Percentiles rank a stretch among this genome's conserved stretches.
These are phyloP conservation scores for Botryosphaeria dothidea DNA, from an alignment of 2,329 filamentous ascomycete genomes.

Conservation along the genomic window DNA sequence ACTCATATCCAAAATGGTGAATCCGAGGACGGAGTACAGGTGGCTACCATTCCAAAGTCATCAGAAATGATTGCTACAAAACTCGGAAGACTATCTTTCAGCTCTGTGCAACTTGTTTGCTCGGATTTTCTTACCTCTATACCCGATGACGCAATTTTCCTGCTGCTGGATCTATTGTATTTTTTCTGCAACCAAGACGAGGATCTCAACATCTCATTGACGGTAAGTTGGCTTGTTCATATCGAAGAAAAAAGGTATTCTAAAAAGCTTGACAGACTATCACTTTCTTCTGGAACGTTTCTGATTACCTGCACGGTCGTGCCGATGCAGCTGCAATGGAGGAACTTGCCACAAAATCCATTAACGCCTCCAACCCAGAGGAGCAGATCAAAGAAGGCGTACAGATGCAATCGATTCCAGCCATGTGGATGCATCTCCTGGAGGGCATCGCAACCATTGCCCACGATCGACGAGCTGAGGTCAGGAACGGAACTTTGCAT, in stretches of 20 bases:
- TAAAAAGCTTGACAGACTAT: slow-evolving; percentile 61
- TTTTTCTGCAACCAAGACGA: slow-evolving; percentile 87
- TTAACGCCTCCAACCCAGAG: slow-evolving; percentile 3
- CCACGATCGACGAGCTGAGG: slow-evolving; percentile 69
- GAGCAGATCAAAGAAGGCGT: slow-evolving; percentile 9
- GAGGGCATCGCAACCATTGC: slow-evolving; percentile 71
- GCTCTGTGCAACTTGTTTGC: slow-evolving; percentile 86
- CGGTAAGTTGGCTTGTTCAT: slow-evolving; percentile 57
- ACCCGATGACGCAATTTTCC: slow-evolving; percentile 70
- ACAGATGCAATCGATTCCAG: slow-evolving; percentile 56
- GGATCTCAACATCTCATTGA: slow-evolving; percentile 93
- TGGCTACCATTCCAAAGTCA: neutral
- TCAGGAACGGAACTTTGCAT: slow-evolving; percentile 86
- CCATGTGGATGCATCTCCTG: slow-evolving; percentile 77
- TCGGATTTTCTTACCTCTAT: slow-evolving; percentile 83
- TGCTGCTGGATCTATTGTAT: slow-evolving; percentile 84
- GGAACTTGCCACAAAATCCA: slow-evolving; percentile 15
- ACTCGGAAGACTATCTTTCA: slow-evolving; percentile 83
- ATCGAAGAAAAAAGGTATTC: neutral
- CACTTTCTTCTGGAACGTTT: slow-evolving; percentile 94
- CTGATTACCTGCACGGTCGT: slow-evolving; percentile 71
- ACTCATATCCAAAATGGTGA: slow-evolving; percentile 32
- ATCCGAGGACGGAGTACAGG: neutral
- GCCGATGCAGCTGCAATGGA: slow-evolving; percentile 42
- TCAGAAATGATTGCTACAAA: slow-evolving; percentile 58